These are phyloP conservation scores for Aspergillus japonicus DNA, from an alignment of 2,329 filamentous ascomycete genomes.

Conservation along the genomic window DNA sequence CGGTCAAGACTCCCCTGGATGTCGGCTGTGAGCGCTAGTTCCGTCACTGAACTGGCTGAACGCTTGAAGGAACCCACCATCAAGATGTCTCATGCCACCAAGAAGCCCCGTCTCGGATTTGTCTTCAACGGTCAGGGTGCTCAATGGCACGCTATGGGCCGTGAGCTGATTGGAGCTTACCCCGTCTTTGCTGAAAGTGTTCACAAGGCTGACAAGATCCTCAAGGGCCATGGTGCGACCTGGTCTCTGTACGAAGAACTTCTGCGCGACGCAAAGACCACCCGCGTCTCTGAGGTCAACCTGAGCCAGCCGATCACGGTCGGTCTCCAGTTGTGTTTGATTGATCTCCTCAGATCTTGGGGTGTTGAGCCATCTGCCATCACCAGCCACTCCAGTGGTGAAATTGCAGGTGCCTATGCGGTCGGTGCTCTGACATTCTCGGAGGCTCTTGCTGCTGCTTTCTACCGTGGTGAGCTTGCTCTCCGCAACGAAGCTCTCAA, in stretches of 20 bases:
- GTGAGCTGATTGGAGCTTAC: constrained; percentile 22
- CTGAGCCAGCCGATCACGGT: constrained; percentile 31
- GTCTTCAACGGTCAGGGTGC: constrained; percentile 32
- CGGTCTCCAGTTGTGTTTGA: constrained; percentile 31
- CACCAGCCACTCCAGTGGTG: constrained; percentile 33
- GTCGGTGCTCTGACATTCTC: constrained; percentile 11
- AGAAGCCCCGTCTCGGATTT: constrained; percentile 9
- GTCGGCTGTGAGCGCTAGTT: background rate
- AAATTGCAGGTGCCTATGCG: constrained; percentile 48
- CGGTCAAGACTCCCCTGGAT: constrained; percentile 3
- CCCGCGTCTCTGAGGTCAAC: constrained; percentile 17
- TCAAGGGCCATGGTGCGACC: constrained; percentile 24
- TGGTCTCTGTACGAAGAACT: constrained; percentile 18
- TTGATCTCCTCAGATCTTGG: constrained; percentile 29
- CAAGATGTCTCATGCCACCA: constrained; percentile 36
- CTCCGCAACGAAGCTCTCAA: background rate
- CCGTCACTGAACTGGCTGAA: background rate
- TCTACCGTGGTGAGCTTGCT: background rate
- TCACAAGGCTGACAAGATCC: constrained; percentile 4
- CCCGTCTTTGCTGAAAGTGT: background rate
- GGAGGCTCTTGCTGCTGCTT: too few species aligned
- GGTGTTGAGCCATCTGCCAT: constrained; percentile 26
- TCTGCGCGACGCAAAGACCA: background rate
- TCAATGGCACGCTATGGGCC: constrained; percentile 38
- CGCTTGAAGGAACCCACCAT: constrained; percentile 3